Evolutionary conservation across 192 early-diverging fungal species (phyloP), one percentile per base, ranked within the genome.

Genomic region (Coemansia sp.): DNA sequence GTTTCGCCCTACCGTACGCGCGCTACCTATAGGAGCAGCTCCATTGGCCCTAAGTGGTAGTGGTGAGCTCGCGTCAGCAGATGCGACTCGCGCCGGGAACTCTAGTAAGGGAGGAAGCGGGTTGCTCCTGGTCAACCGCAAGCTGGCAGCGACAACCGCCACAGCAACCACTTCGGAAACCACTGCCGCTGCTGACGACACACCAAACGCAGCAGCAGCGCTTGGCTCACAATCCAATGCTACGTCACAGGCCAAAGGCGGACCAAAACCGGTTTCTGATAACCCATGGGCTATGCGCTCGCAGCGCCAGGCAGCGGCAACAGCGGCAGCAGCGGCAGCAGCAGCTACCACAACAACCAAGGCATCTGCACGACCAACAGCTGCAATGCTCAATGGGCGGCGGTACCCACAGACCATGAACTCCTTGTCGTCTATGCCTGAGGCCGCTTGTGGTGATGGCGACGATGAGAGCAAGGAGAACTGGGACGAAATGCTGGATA

Each of bases 1-100:
- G 9, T 79, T 79, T 9, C 67, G 63, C 13, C 77, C 77, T 3
- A 65, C 71, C 28, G 77, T 79, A 9, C 77, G 71, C 9, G 71
- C 72, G 26, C 58, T 62, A 21, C 71, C 77, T 2, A 23, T 73
- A 35, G 62, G 70, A 11, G 51, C 24, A 28, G 5, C 45, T 21
- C 18, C 35, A 21, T 20, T 7, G n/a, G 38, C 50, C 51, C 6
- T 34, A 26, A 14, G 51, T 8, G 31, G 26, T 26, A 18, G 51
- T 5, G 51, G 28, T 6, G 50, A 48, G 55, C 28, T 28, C 3
- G 20, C 7, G 10, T 6, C 50, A 20, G 59, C 24, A 16, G 38
- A 37, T 24, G 26, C 23, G 23, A 42, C 59, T 42, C 36, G 9
- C 23, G 35, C 14, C 23, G 59, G 20, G 23, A 39, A 63, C 45